Conservation (phyloP, 306 rosid genomes). For the Inga oerstediana region DNA sequence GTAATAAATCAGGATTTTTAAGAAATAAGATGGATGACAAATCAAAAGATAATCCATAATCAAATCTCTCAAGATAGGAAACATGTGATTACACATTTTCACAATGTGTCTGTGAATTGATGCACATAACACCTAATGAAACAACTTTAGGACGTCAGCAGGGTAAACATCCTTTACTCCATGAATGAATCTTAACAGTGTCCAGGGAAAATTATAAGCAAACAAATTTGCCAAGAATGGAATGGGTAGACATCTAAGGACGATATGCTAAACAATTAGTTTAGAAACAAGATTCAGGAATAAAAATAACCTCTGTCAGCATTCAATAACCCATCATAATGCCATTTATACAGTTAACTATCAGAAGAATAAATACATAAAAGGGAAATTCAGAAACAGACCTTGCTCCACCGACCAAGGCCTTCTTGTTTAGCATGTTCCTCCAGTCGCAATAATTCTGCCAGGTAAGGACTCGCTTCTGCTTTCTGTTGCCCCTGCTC, state of each 20-base stretch:
- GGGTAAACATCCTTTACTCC: neutral
- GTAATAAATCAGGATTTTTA: neutral
- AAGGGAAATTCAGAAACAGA: slow-evolving; percentile 33
- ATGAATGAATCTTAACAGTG: neutral
- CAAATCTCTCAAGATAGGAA: neutral
- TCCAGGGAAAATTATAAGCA: slow-evolving; percentile 22
- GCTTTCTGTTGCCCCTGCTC: slow-evolving; percentile 92
- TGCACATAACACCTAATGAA: neutral
- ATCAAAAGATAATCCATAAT: neutral
- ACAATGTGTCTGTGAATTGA: neutral
- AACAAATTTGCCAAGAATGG: slow-evolving; percentile 18
- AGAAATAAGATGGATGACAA: neutral
- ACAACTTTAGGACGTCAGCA: neutral
- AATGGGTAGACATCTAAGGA: neutral
- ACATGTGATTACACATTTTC: neutral
- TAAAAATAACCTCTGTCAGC: neutral
- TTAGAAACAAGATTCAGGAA: neutral
- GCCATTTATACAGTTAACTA: neutral
- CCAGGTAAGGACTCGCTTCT: slow-evolving; percentile 85
- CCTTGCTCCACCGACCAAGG: slow-evolving; percentile 97
- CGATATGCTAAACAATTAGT: neutral
- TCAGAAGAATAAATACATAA: neutral
- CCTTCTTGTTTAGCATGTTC: slow-evolving; percentile 91
- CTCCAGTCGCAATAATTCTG: slow-evolving; percentile 77
- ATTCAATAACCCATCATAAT: neutral